Base-by-base conservation (phyloP, 306 rosid genomes). In the Ceratonia siliqua region DNA sequence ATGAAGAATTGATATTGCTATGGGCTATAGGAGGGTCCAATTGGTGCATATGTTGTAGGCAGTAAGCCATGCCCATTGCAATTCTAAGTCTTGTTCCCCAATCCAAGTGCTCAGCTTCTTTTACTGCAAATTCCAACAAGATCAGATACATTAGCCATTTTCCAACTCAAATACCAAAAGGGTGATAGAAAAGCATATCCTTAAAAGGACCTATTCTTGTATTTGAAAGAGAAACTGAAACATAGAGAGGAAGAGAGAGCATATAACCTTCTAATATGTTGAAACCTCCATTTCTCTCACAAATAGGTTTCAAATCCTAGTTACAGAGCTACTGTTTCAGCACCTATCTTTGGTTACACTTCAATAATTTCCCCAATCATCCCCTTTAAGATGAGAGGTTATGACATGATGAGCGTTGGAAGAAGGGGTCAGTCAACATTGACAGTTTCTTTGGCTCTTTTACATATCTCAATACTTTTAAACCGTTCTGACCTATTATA, bases 31-130 rank as follows among this genome's bases (percentile, higher is more conserved):
- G 96, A 62, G 90, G 87, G 52, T 86, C 77, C 58, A 87, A 52
- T 73, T 83, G 96, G 85, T 94, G 99, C 88, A 94, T 73, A 48
- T 92, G 78, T 66, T 90, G 97, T 6, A 94, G 86, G 82, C 93
- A 90, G 87, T 90, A 92, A 56, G 95, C 89, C 85, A 82, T 82
- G 59, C 99, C 99, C 89, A 89, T 87, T 33, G 91, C 87, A 49
- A 87, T 83, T 79, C 99, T 85, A 9, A 90, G 81, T 56, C 97
- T 87, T 86, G 93, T 87, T 75, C 28, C 82, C 99, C 97, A 95
- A 80, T 95, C 93, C 88, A 95, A 81, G 84, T 95, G 98, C 83
- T 95, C 99, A 3, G 96, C 88, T 84, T 94, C 99, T 86, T 81
- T 76, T 70, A 89, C 99, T 94, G 93, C 81, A 83, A 68, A 65